These are phyloP conservation scores for Aspergillus steynii DNA, from an alignment of 495 filamentous ascomycete genomes.

Conservation along the genomic window DNA sequence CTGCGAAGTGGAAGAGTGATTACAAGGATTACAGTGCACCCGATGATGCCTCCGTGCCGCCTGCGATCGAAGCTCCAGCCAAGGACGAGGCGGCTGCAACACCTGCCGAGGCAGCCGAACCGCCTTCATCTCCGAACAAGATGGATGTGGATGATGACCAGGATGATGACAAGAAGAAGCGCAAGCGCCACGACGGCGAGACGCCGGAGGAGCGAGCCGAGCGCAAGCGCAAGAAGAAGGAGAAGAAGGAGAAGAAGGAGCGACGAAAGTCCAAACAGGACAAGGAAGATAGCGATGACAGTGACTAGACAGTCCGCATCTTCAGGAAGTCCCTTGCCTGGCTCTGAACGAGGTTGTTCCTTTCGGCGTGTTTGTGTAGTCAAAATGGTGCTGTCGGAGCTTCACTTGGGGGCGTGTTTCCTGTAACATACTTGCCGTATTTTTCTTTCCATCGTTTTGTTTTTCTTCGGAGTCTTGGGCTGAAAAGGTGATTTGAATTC, in stretches of 20 bases:
- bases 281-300: constrained; percentile 57
- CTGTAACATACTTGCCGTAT: constrained; percentile 42
- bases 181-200: constrained; percentile 80
- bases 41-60: constrained; percentile 41
- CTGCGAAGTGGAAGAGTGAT: constrained; percentile 81
- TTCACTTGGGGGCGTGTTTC: constrained; percentile 27
- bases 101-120: constrained; percentile 31
- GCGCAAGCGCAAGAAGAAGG: constrained; percentile 74
- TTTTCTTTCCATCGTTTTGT: constrained; percentile 26
- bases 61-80: constrained; percentile 42
- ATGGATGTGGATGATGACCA: constrained; percentile 46
- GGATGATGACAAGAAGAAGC: constrained; percentile 64
- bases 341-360: constrained; percentile 8
- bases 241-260: constrained; percentile 72
- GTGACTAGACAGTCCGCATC: constrained; percentile 43
- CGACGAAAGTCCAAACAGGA: constrained; percentile 62
- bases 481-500: constrained; percentile 42
- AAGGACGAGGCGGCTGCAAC: constrained; percentile 36
- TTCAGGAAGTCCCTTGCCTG: constrained; percentile 31
- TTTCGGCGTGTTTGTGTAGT: constrained; percentile 5
- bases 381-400: constrained; percentile 6
- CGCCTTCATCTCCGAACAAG: constrained; percentile 33
- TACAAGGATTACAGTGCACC: constrained; percentile 84
- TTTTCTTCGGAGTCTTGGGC: constrained; percentile 44
- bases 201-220: constrained; percentile 74